Evolutionary conservation across 75 land plant species (phyloP).

Genomic region (Isoetes taiwanensis): DNA sequence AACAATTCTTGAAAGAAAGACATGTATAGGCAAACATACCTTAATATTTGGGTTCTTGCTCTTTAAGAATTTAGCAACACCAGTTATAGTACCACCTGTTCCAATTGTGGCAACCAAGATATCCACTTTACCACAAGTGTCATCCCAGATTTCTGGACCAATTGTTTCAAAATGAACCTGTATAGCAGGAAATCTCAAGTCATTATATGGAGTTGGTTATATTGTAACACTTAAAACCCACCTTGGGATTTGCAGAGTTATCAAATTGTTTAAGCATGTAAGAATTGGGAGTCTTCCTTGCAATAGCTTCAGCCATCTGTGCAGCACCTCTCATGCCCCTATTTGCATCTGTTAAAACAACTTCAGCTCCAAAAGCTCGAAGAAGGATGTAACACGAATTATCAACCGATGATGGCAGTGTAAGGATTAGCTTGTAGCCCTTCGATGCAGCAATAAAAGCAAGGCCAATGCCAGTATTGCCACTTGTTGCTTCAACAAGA

Average conservation of each 20-base stretch:
- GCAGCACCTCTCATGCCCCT: constrained; percentile 2
- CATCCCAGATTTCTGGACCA: constrained; percentile 5
- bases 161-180: constrained; percentile 6
- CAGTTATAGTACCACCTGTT: neutral
- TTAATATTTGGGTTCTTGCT: neutral
- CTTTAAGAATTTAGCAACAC: neutral
- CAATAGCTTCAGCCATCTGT: neutral
- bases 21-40: neutral
- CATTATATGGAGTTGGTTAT: too few relatives aligned
- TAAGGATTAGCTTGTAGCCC: constrained; percentile 1
- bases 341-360: neutral
- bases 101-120: neutral
- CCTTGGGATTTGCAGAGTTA: constrained; percentile 2
- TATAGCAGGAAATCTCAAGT: too few relatives aligned
- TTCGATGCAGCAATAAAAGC: constrained; percentile 1
- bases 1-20: neutral
- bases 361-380: constrained; percentile 6
- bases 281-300: constrained; percentile 1
- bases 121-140: constrained; percentile 4
- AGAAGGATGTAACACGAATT: neutral
- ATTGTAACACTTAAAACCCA: neutral
- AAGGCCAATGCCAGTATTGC: neutral
- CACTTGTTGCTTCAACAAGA: constrained; percentile 1
- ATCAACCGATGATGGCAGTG: neutral
- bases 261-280: constrained; percentile 8